Evolutionary conservation across 108 stramenopile genomes (phyloP), one percentile per base, ranked within the genome.

Genomic region (Conticribra guillardii): DNA sequence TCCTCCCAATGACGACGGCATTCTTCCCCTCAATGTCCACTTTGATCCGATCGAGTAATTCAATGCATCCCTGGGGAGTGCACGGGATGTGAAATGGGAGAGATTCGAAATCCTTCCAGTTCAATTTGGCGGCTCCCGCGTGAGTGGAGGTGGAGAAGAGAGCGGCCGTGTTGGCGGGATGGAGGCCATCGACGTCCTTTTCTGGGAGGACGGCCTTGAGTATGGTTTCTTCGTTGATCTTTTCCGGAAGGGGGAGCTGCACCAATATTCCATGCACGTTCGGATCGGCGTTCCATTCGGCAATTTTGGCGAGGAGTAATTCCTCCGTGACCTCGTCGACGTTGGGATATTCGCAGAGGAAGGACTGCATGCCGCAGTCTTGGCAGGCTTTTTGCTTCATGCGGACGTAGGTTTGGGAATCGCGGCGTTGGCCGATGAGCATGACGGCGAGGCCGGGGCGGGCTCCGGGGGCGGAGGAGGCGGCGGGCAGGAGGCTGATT

Each of bases 171-270:
- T 99, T 98, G 29, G 78, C 49, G 23, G 99, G 95, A 77, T 97
- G 94, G 47, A 99, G 81, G 11, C 99, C 99, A 64, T 99, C 99
- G 22, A 98, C 99, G 68, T 99, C 99, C 79, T 99, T 98, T 34
- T 80, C 74, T 0, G 90, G 94, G 51, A 68, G 28, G 2, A 89
- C 87, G 1, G 86, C 79, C 27, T 82, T 53, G 55, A 97, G 83
- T 27, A 98, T 93, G 28, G 49, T 71, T 18, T 76, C 64, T 69
- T 98, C 96, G 70, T 96, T 74, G 33, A 98, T 84, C 57, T 97
- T 94, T 9, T 59, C 53, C 2, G 99, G 99, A 14, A 99, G 69
- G 0, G 99, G 99, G 30, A 99, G 84, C 82, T 99, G 99, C 4
- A 99, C 95, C 46, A 99, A 82, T 61, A 99, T 99, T 2, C 97